These are phyloP conservation scores for Blepharisma japonicum DNA, from an alignment of 73 alveolate species.

Conservation along the genomic window DNA sequence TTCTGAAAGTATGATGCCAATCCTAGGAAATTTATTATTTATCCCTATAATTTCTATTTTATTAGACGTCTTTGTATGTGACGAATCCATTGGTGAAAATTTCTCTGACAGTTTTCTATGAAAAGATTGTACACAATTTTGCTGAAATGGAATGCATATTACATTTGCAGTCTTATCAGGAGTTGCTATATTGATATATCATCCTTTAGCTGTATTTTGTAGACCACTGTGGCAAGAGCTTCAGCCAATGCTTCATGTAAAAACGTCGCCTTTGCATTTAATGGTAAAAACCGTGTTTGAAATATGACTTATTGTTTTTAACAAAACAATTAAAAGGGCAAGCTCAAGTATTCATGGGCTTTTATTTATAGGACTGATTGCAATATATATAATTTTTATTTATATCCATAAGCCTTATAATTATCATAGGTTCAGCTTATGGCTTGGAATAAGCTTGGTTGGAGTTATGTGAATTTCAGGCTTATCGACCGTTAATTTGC, in stretches of 20 bases:
- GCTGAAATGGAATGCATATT: neutral
- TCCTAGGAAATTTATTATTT: neutral
- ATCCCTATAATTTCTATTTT: slow-evolving; percentile 16
- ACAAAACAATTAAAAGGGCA: neutral
- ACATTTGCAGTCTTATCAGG: neutral
- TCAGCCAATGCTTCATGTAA: slow-evolving; percentile 4
- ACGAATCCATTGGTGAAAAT: neutral
- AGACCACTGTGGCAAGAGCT: slow-evolving; percentile 23
- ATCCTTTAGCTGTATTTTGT: slow-evolving; percentile 22
- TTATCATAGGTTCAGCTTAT: neutral
- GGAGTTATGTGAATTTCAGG: neutral
- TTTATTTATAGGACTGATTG: neutral
- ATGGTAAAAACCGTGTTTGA: slow-evolving; percentile 13
- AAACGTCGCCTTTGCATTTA: neutral
- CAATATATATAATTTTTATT: neutral
- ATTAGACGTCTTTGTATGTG: slow-evolving; percentile 21
- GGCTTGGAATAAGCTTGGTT: slow-evolving; percentile 2
- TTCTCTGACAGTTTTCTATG: neutral
- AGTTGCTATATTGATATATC: slow-evolving; percentile 7
- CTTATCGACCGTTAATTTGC: no score
- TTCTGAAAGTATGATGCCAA: slow-evolving; percentile 12
- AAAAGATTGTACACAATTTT: slow-evolving; percentile 1
- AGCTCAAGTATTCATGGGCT: neutral
- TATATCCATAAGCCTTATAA: neutral
- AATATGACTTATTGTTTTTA: neutral